A percentile compares a stretch with the other conserved stretches of the same genome.
Evolutionary conservation across 495 filamentous ascomycete genomes (phyloP).

Genomic region (Xylaria acuta): DNA sequence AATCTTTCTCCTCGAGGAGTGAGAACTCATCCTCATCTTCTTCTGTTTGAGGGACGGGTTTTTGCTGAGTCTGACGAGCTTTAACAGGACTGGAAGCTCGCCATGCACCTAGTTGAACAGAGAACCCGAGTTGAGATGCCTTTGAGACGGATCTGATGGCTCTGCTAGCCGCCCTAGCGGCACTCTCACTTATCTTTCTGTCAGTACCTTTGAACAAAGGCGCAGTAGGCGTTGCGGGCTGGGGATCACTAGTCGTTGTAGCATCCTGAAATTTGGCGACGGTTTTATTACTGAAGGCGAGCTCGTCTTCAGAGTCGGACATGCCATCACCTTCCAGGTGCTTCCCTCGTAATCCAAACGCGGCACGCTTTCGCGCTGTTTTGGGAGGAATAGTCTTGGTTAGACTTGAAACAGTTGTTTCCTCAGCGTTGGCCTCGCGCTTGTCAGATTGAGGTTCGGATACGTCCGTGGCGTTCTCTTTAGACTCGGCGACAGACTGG

Average conservation of each 20-base stretch:
- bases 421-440: conserved; percentile 36
- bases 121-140: conserved; percentile 55
- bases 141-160: conserved; percentile 38
- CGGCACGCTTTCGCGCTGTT: conserved; percentile 38
- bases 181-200: conserved; percentile 35
- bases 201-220: conserved; percentile 38
- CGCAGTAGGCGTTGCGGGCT: conserved; percentile 43
- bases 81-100: conserved; percentile 50
- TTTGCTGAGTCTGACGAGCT: conserved; percentile 1
- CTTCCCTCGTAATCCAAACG: conserved; percentile 46
- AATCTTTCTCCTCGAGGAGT: conserved; percentile 30
- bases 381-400: conserved; percentile 40
- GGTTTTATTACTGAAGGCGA: conserved; percentile 39
- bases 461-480: neutral
- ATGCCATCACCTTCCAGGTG: conserved; percentile 45
- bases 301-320: conserved; percentile 64
- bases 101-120: conserved; percentile 66
- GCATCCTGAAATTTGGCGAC: conserved; percentile 31
- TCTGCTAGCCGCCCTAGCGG: conserved; percentile 34
- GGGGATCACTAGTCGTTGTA: conserved; percentile 31
- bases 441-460: conserved; percentile 20
- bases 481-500: neutral
- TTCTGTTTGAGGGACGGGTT: conserved; percentile 42
- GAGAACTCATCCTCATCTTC: conserved; percentile 40
- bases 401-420: conserved; percentile 19